Evolutionary conservation across 345 rosid genomes (phyloP).

Genomic region (Odontarrhena argentea): DNA sequence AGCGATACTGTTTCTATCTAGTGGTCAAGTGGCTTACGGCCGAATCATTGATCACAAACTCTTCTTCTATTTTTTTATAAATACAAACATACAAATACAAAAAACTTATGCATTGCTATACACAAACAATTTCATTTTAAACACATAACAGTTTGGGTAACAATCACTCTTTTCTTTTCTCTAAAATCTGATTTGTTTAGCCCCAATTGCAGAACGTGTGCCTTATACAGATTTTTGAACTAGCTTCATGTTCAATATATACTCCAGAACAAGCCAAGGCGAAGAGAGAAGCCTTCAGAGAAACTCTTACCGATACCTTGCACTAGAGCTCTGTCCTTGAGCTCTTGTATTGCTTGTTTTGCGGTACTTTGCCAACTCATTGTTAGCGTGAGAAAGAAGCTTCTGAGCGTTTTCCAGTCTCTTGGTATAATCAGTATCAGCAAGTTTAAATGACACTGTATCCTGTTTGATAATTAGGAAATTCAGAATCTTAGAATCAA

Average conservation of each 20-base stretch:
- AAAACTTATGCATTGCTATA: constrained; percentile 18
- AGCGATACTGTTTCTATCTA: too few species aligned
- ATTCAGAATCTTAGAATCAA: constrained; percentile 23
- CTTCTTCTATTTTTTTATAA: neutral
- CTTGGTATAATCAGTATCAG: constrained; percentile 47
- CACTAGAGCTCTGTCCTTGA: constrained; percentile 42
- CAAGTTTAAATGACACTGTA: constrained; percentile 39
- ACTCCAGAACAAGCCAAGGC: constrained; percentile 9
- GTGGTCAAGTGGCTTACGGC: constrained; percentile 2
- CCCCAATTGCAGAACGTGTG: neutral
- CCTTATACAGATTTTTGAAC: constrained; percentile 7
- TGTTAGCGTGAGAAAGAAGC: constrained; percentile 54
- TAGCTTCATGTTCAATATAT: neutral
- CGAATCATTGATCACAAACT: constrained; percentile 4
- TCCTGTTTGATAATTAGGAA: constrained; percentile 44
- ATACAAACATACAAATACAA: constrained; percentile 24
- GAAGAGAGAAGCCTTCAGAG: neutral
- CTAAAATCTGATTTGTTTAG: neutral
- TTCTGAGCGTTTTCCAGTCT: constrained; percentile 54
- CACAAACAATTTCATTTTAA: constrained; percentile 1
- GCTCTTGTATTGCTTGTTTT: constrained; percentile 44
- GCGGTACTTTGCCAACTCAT: constrained; percentile 61
- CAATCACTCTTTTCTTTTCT: neutral
- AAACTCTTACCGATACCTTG: constrained; percentile 42
- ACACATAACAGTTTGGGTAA: neutral